phyloP scores from a whole-genome alignment of 1,284 basidiomycete genomes.

The Cryptococcus jaspeensis region DNA sequence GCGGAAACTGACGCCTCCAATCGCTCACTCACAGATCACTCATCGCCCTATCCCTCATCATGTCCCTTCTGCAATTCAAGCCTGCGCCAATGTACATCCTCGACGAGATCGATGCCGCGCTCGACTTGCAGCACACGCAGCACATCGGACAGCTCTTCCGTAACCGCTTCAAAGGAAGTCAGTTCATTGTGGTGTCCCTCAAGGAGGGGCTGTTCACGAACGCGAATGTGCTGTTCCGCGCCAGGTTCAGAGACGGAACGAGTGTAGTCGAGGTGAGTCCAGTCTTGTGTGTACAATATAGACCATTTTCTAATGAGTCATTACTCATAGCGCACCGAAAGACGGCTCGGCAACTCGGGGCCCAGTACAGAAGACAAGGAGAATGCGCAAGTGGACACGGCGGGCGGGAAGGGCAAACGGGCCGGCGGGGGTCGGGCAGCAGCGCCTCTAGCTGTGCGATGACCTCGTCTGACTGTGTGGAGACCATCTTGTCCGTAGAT shows the following conservation, averaged over 20 bases:
- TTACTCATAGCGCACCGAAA: slow-evolving; percentile 34
- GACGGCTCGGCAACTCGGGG: slow-evolving; percentile 21
- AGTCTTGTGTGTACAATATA: not conserved
- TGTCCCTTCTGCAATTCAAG: slow-evolving; percentile 97
- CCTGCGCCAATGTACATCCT: slow-evolving; percentile 99
- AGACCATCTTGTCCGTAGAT: not conserved
- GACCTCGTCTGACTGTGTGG: not conserved
- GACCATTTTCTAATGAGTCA: not conserved
- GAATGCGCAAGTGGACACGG: slow-evolving; percentile 18
- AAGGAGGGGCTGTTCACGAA: slow-evolving; percentile 98
- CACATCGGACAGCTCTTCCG: slow-evolving; percentile 96
- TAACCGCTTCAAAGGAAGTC: slow-evolving; percentile 89
- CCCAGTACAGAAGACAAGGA: slow-evolving; percentile 32
- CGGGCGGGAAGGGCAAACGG: slow-evolving; percentile 12
- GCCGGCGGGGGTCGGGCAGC: slow-evolving; percentile 5
- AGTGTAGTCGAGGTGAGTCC: slow-evolving; percentile 69
- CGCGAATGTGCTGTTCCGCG: slow-evolving; percentile 93
- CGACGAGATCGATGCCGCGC: slow-evolving; percentile 96
- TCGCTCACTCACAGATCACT: slow-evolving; percentile 64
- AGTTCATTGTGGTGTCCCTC: slow-evolving; percentile 96
- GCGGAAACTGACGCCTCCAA: not conserved
- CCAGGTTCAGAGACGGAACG: slow-evolving; percentile 87
- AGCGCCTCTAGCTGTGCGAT: slow-evolving; percentile 15
- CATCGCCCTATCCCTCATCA: slow-evolving; percentile 94
- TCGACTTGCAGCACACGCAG: slow-evolving; percentile 93